Conservation (phyloP, 768 basidiomycete genomes). For the Boletales sp. region DNA sequence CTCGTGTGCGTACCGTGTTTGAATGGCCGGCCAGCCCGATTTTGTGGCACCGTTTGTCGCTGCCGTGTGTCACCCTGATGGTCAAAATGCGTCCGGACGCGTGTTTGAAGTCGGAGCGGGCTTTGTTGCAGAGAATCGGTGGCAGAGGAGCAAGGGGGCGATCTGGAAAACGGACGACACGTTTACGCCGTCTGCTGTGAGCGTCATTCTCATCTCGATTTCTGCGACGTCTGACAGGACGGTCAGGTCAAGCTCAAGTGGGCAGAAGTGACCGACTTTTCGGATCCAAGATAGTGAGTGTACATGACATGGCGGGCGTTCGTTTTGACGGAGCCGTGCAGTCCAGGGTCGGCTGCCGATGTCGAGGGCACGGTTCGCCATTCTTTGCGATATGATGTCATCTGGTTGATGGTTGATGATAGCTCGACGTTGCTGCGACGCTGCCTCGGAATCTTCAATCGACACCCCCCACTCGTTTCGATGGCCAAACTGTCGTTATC, state of each 20-base stretch:
- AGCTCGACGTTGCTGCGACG: conserved; percentile 61
- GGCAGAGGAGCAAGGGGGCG: conserved; percentile 85
- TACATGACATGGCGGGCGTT: not conserved
- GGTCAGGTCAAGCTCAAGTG: conserved; percentile 77
- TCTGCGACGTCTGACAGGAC: not conserved
- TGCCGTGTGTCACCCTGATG: conserved; percentile 83
- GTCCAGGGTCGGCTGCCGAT: conserved; percentile 65
- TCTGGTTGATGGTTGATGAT: conserved; percentile 19
- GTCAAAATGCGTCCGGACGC: conserved; percentile 71
- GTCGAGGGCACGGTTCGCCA: conserved; percentile 50
- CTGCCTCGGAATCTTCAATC: conserved; percentile 68
- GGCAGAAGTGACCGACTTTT: conserved; percentile 78
- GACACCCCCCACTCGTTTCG: conserved; percentile 70
- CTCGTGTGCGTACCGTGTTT: not conserved
- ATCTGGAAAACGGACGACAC: conserved; percentile 86
- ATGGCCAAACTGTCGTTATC: conserved; percentile 87
- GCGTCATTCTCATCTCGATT: not conserved
- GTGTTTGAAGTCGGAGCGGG: conserved; percentile 94
- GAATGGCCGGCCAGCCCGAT: conserved; percentile 51
- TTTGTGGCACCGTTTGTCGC: conserved; percentile 91
- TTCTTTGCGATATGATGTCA: not conserved
- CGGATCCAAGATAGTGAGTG: conserved; percentile 63
- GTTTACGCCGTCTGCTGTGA: conserved; percentile 92
- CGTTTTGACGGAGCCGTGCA: conserved; percentile 26
- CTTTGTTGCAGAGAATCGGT: conserved; percentile 86